Evolutionary conservation across 345 rosid genomes (phyloP).

Genomic region (Moricandia arvensis): DNA sequence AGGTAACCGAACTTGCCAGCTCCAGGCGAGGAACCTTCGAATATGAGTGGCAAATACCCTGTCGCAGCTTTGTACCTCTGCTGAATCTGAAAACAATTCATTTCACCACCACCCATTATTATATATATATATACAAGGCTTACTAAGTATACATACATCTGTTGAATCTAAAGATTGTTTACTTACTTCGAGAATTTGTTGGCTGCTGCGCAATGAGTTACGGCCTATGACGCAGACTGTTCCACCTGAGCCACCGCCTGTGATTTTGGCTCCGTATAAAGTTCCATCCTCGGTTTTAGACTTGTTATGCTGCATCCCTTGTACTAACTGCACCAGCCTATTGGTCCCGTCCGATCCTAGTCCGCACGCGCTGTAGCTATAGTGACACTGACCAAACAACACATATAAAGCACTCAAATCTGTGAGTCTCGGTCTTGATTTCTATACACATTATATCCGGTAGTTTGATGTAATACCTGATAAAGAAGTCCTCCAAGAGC

Average conservation of each 20-base stretch:
- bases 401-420: too few relatives aligned
- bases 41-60: slow-evolving; percentile 77
- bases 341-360: slow-evolving; percentile 94
- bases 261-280: slow-evolving; percentile 92
- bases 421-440: neutral
- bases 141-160: too few relatives aligned
- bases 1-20: slow-evolving; percentile 85
- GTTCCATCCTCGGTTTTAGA: slow-evolving; percentile 57
- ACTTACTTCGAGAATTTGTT: slow-evolving; percentile 89
- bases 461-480: slow-evolving; percentile 58
- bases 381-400: slow-evolving; percentile 80
- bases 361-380: slow-evolving; percentile 93
- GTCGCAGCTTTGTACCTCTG: slow-evolving; percentile 89
- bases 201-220: slow-evolving; percentile 77
- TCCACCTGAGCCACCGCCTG: slow-evolving; percentile 98
- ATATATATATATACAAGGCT: too few relatives aligned
- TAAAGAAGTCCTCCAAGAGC: slow-evolving; percentile 94
- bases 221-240: slow-evolving; percentile 84
- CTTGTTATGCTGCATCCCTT: slow-evolving; percentile 78
- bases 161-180: too few relatives aligned
- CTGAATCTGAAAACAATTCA: slow-evolving; percentile 67
- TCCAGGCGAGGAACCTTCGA: slow-evolving; percentile 95
- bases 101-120: neutral
- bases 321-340: slow-evolving; percentile 82
- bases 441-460: neutral